Evolutionary conservation across 306 rosid species (phyloP), one percentile per base, ranked within the genome.

Genomic region (Acacia confusa): DNA sequence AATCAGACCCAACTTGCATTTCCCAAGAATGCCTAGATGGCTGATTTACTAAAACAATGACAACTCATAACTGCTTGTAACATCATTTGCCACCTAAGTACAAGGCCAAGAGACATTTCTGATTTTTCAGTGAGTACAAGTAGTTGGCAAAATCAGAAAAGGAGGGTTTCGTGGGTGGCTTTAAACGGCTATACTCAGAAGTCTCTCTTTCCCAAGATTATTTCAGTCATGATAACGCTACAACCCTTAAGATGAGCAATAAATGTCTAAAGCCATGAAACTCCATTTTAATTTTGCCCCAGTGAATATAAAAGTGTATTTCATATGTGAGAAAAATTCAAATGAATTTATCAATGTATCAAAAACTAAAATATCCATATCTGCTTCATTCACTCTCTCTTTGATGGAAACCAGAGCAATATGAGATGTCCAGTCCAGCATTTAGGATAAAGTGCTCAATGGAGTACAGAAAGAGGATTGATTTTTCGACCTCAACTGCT

Each of bases 1-100:
- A 61, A 70, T 40, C 52, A 72, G 67, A 48, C 16, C 27, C 27
- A 71, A 38, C 61, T 68, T 22, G 65, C 48, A 70, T 77, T 77
- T 71, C 69, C 3, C 65, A 40, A 17, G 19, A 71, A 63, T 40
- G 41, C 69, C 79, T 16, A 14, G 28, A 64, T 17, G 28, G 20
- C 24, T 6, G 63, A 34, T 34, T 45, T 36, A 38, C 74, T 48
- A 71, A 72, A 76, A 47, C 69, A 36, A 22, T 28, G 53, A 14
- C 28, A 75, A 68, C 47, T 57, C 58, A 34, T 61, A 24, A 60
- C 55, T 30, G 47, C 32, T 81, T 22, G 20, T 32, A 45, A 8
- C 20, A 44, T 19, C 19, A 34, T 61, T 61, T 36, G 36, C 27
- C n/a, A 48, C 82, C 69, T 7, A 14, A 52, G 40, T 72, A 53